Evolutionary conservation across 192 early-diverging fungal species (phyloP).

Genomic region (Piromyces finnis): DNA sequence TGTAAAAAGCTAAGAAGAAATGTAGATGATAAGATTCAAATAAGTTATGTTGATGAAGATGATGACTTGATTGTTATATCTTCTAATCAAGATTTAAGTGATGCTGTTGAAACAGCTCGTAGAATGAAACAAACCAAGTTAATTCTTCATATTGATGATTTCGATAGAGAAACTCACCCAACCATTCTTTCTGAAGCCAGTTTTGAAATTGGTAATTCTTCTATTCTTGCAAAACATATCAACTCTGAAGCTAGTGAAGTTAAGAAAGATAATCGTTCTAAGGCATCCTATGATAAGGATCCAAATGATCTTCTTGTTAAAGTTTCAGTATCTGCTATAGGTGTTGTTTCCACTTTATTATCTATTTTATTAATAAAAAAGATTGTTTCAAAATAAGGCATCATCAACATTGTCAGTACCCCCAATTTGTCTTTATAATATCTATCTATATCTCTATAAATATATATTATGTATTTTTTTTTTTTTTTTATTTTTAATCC

Average conservation of each 20-base stretch:
- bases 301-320: neutral
- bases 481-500: too few species aligned
- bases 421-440: too few species aligned
- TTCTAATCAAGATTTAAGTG: constrained; percentile 55
- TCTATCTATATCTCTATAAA: too few species aligned
- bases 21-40: constrained; percentile 19
- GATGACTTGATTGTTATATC: constrained; percentile 67
- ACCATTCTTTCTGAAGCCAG: neutral
- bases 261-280: neutral
- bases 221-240: neutral
- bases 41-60: constrained; percentile 85
- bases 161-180: neutral
- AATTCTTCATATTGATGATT: neutral
- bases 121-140: neutral
- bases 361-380: neutral
- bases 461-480: too few species aligned
- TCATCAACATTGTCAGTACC: too few species aligned
- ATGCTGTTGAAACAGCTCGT: constrained; percentile 61
- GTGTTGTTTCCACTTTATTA: neutral
- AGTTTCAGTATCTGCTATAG: neutral
- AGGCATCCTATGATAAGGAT: neutral
- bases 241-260: neutral
- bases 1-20: constrained; percentile 17
- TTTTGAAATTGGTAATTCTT: neutral
- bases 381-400: neutral